Evolutionary conservation across 108 stramenopile genomes (phyloP).

Genomic region (Bacterosira constricta): DNA sequence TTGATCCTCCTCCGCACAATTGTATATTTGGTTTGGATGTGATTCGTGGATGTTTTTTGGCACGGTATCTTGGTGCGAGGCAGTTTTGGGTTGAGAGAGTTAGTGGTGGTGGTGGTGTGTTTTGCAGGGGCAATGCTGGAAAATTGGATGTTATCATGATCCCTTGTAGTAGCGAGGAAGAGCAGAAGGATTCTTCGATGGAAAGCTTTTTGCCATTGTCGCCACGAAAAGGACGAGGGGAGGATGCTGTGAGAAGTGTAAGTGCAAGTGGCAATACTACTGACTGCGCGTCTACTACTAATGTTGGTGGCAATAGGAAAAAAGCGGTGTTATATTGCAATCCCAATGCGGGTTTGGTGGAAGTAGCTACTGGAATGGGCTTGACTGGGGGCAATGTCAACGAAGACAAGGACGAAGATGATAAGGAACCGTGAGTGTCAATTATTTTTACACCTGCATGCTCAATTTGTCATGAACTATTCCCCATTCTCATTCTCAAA

Average conservation of each 20-base stretch:
- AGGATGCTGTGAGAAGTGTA: background rate
- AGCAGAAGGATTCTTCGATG: background rate
- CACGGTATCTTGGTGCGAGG: slow-evolving; percentile 74
- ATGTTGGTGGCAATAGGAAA: background rate
- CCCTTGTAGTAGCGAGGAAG: slow-evolving; percentile 32
- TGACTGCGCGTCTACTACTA: background rate
- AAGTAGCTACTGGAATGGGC: slow-evolving; percentile 86
- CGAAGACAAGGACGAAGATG: slow-evolving; percentile 14
- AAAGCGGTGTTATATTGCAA: slow-evolving; percentile 89
- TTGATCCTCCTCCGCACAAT: slow-evolving; percentile 82
- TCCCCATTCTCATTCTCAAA: too few relatives aligned
- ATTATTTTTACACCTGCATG: too few relatives aligned
- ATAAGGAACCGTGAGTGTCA: slow-evolving; percentile 23
- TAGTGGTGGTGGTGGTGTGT: slow-evolving; percentile 41
- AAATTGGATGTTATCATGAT: slow-evolving; percentile 75
- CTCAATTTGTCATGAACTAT: too few relatives aligned
- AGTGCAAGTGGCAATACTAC: background rate
- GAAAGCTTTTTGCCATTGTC: slow-evolving; percentile 33
- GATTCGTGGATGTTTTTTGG: slow-evolving; percentile 74
- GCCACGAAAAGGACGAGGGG: slow-evolving; percentile 35
- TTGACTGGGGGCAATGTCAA: slow-evolving; percentile 77
- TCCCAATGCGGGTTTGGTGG: slow-evolving; percentile 87
- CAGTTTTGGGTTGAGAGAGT: slow-evolving; percentile 80
- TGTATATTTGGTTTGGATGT: slow-evolving; percentile 86
- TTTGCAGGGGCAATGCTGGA: background rate